These are phyloP conservation scores for Cokeromyces recurvatus DNA, from an alignment of 371 early-diverging fungal species.

Conservation along the genomic window DNA sequence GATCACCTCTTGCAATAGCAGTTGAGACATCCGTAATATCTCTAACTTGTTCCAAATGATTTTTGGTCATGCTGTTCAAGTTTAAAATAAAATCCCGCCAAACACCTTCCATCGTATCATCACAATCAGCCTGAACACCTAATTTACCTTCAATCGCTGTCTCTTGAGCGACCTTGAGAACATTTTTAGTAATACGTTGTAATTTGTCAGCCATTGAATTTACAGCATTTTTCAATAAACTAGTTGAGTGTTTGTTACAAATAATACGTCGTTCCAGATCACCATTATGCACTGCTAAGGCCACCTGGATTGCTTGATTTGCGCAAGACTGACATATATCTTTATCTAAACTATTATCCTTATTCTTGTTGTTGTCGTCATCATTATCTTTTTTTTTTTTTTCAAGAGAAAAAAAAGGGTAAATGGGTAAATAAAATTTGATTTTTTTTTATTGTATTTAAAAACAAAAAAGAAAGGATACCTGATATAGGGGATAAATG, in stretches of 20 bases:
- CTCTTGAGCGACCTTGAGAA: conserved; percentile 54
- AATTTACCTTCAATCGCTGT: conserved; percentile 64
- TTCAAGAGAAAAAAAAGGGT: too few relatives aligned
- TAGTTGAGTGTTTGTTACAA: conserved; percentile 26
- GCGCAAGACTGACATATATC: conserved; percentile 36
- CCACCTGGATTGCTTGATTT: conserved; percentile 41
- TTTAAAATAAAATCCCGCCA: conserved; percentile 70
- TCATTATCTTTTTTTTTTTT: too few relatives aligned
- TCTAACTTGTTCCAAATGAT: conserved; percentile 63
- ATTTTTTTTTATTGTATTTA: background rate
- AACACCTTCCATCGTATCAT: conserved; percentile 48
- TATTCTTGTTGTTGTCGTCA: too few relatives aligned
- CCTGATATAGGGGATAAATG: conserved; percentile 4
- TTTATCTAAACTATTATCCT: background rate
- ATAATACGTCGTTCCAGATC: conserved; percentile 43
- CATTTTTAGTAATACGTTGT: conserved; percentile 48
- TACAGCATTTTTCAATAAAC: conserved; percentile 49
- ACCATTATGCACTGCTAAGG: conserved; percentile 47
- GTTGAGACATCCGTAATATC: conserved; percentile 65
- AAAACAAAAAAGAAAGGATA: background rate
- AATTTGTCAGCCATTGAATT: conserved; percentile 65
- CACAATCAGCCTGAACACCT: conserved; percentile 52
- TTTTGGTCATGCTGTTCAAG: conserved; percentile 62
- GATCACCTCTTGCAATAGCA: conserved; percentile 65
- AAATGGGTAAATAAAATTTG: too few relatives aligned